Evolutionary conservation across 78 protist species (phyloP).

Genomic region (Dictyostelium intermedium): DNA sequence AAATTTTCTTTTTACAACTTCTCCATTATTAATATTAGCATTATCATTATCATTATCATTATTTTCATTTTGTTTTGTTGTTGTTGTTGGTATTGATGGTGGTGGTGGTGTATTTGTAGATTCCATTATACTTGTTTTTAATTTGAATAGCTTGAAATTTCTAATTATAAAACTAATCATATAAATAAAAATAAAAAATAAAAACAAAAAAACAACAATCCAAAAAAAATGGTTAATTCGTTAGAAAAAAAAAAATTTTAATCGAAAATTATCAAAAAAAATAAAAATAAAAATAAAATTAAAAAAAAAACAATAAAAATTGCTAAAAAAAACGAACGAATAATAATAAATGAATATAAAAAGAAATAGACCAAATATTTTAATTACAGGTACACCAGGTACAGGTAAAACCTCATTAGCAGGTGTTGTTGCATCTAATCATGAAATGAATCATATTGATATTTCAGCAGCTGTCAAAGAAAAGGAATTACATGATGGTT

Average conservation of each 20-base stretch:
- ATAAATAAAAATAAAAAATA: background rate
- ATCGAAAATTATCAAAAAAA: background rate
- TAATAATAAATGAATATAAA: background rate
- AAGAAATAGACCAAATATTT: conserved; percentile 56
- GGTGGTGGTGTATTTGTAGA: background rate
- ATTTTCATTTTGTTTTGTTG: background rate
- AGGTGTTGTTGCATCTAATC: conserved; percentile 15
- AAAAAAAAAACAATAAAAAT: background rate
- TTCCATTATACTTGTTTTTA: background rate
- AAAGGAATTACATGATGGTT: conserved; percentile 79
- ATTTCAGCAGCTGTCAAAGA: conserved; percentile 86
- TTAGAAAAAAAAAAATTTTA: background rate
- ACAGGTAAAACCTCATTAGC: conserved; percentile 78
- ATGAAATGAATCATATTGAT: conserved; percentile 73
- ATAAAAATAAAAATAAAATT: background rate
- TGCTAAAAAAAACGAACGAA: background rate
- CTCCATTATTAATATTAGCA: too few species aligned
- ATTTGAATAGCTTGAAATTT: background rate
- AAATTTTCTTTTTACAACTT: background rate
- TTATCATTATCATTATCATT: background rate
- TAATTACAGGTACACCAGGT: conserved; percentile 86
- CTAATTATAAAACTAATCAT: background rate
- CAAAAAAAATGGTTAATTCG: too few species aligned
- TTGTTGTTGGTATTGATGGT: background rate
- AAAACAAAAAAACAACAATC: background rate